Evolutionary conservation across 495 filamentous ascomycete genomes (phyloP), one percentile per base, ranked within the genome.

Genomic region (Parmelia sp.): DNA sequence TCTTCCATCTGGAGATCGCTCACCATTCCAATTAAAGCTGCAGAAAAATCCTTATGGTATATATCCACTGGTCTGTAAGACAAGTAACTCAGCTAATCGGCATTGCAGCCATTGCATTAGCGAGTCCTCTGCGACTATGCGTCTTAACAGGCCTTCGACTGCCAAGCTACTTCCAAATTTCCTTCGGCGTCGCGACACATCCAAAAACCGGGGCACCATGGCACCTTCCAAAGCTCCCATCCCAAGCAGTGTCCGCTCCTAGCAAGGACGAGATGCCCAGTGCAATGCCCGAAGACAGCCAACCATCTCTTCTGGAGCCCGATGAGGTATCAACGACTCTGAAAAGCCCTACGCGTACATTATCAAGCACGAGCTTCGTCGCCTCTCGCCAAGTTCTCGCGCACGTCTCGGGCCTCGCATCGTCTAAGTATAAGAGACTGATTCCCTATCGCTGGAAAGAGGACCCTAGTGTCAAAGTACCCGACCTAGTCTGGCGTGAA

Each of bases 121-220:
- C 87, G 21, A 84, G 83, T 0, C 85, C 86, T 0, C 45, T 84
- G 21, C 84, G 92, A 37, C 70, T 73, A 65, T 95, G 90, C 72
- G 40, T 73, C 4, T 45, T 84, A n/a, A 88, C 89, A 11, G 71
- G 70, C 0, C 68, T 71, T 1, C 69, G 79, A 4, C 68, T 93
- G 1, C 92, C 92, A 0, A 75, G 66, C 6, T 83, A 77, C 62
- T 84, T 96, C 61, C 75, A 92, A 17, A 81, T 86, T 39, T 77
- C 82, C 35, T 88, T 89, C 70, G 78, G 78, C 12, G 55, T 90
- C 12, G 71, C 85, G 2, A 68, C 74, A 23, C 81, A 86, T 45
- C 87, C 88, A 10, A 72, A 81, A 60, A 83, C 81, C 6, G 76
- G 72, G 0, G 69, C 74, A 8, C 77, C 82, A 6, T 90, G 84